Base-by-base conservation (phyloP, 257 asterid species). In the Thymus quinquecostatus region DNA sequence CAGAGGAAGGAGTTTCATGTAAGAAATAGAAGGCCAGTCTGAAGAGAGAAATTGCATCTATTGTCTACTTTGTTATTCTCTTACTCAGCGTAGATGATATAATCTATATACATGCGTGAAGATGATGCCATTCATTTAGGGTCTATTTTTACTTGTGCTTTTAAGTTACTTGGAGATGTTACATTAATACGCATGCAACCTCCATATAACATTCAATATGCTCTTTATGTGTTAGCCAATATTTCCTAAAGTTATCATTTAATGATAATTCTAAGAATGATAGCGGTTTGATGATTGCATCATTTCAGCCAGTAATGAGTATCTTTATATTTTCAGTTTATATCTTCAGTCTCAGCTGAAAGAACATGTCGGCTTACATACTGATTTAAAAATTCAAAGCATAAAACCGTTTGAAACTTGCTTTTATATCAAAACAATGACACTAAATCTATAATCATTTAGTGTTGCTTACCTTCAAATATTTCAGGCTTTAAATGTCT, bases 1-100 rank as follows among this genome's bases (percentile, higher is more conserved):
- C 97, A 10, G 98, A 95, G 66, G 99, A 95, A 90, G 99, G 98
- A 85, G 95, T 95, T 82, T 92, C 99, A 87, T 92, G 99, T 95
- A 92, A 92, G 98, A 83, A 73, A 83, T 91, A 75, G 81, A 85
- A 81, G 83, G 86, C 89, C 84, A 80, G 78, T 82, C n/a, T 85
- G 76, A 82, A 49, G 69, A 60, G 71, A 79, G 27, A 72, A 70
- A 57, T 68, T 75, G 76, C 61, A 49, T 75, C 77, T 56, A 27
- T 64, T 72, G 49, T 45, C 61, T 78, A 49, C 60, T 70, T 74
- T 40, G n/a, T 47, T 79, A 6, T 69, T 66, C 73, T 70, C 47
- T 27, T 57, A 64, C 32, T 62, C 68, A 40, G 30, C 32, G 70
- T 54, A 13, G 21, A 60, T 70, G 34, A 66, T 61, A 55, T 72